These are phyloP conservation scores for Graphilbum sp. DNA, from an alignment of 2,329 filamentous ascomycete genomes.

Conservation along the genomic window DNA sequence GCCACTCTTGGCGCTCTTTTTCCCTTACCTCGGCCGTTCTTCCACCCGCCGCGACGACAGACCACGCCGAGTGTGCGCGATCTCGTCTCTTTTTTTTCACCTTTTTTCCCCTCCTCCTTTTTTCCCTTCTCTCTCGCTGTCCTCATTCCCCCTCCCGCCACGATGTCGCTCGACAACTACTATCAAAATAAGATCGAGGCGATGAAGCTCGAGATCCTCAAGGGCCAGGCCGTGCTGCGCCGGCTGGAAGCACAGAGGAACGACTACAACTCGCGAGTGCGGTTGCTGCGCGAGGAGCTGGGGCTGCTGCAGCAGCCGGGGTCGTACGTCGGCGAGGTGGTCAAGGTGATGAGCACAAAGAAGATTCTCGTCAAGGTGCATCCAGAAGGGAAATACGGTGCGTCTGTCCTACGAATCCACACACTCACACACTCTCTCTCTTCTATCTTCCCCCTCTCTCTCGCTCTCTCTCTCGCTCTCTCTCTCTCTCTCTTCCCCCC, in stretches of 20 bases:
- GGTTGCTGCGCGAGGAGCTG: conserved; percentile 85
- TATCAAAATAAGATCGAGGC: conserved; percentile 99
- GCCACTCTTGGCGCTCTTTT: too few relatives aligned
- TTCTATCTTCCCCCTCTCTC: not conserved
- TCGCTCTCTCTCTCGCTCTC: not conserved
- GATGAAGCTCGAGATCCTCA: conserved; percentile 99
- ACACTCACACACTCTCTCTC: not conserved
- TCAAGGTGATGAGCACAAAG: conserved; percentile 99
- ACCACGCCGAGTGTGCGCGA: too few relatives aligned
- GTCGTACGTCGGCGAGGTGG: conserved; percentile 97
- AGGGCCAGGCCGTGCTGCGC: conserved; percentile 88
- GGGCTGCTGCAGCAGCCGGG: conserved; percentile 92
- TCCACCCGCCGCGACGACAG: too few relatives aligned
- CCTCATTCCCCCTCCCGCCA: conserved; percentile 19
- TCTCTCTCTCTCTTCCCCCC: not conserved
- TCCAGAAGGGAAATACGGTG: conserved; percentile 98
- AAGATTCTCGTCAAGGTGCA: conserved; percentile 98
- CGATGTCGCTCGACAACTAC: conserved; percentile 97
- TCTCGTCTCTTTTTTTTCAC: not conserved
- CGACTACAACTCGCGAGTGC: conserved; percentile 97
- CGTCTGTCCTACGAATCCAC: not conserved
- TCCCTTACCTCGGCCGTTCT: too few relatives aligned
- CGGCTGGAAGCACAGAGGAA: conserved; percentile 95
- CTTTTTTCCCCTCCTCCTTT: not conserved
- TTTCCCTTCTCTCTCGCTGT: not conserved